Conservation (phyloP, 441 rosid species). For the Erysimum pusillum region DNA sequence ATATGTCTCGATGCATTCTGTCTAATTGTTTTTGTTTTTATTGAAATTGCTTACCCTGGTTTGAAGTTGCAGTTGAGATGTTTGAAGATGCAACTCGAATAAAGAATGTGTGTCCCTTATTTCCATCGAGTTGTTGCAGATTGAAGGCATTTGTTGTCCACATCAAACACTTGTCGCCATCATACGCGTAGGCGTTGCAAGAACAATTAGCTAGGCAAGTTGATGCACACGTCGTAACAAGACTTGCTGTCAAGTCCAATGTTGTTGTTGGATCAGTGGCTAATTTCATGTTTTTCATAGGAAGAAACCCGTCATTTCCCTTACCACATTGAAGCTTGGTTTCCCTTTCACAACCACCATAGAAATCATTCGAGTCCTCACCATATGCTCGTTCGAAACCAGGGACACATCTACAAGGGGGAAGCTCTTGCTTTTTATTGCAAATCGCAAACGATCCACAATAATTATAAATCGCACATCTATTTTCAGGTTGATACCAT, state of each 20-base stretch:
- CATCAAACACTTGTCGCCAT: background rate
- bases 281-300: background rate
- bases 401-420: background rate
- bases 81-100: background rate
- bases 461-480: background rate
- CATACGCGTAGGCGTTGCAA: background rate
- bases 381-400: too few species aligned
- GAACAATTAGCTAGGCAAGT: conserved; percentile 8
- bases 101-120: background rate
- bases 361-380: background rate
- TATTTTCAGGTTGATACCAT: background rate
- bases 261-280: conserved; percentile 11
- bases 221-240: background rate
- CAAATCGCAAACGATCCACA: conserved; percentile 35
- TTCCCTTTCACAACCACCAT: background rate
- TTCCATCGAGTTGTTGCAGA: background rate
- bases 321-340: background rate
- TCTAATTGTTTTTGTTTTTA: too few species aligned
- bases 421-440: too few species aligned
- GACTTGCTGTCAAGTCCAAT: background rate
- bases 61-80: too few species aligned
- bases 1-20: background rate
- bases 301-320: background rate
- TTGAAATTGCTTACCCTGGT: background rate
- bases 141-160: background rate